phyloP scores from a whole-genome alignment of 1,139 yeast genomes.

The Kazachstania sp. region DNA sequence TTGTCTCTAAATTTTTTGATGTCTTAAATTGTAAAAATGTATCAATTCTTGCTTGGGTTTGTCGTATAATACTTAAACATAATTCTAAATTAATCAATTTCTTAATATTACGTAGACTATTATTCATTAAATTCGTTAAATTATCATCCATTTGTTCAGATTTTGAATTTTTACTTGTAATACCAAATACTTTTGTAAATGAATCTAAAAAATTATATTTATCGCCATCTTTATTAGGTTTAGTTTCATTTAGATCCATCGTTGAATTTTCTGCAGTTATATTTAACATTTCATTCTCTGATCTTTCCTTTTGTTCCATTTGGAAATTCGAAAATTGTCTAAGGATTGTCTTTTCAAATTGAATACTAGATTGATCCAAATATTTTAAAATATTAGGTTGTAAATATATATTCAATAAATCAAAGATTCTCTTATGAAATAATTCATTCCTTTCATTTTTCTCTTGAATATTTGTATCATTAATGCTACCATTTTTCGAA shows the following conservation, averaged over 20 bases:
- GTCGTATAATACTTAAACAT: slow-evolving; percentile 37
- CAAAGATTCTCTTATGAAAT: slow-evolving; percentile 24
- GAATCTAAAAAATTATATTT: slow-evolving; percentile 40
- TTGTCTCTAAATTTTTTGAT: slow-evolving; percentile 18
- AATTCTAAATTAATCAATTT: slow-evolving; percentile 40
- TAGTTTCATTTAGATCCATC: background rate
- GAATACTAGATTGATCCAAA: slow-evolving; percentile 34
- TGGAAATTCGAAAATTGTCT: slow-evolving; percentile 32
- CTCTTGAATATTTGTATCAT: background rate
- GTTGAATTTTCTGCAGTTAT: slow-evolving; percentile 2
- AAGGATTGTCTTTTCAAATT: slow-evolving; percentile 30
- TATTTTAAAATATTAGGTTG: slow-evolving; percentile 35
- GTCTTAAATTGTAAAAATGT: slow-evolving; percentile 28
- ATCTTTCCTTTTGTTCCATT: slow-evolving; percentile 23
- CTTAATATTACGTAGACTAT: slow-evolving; percentile 38
- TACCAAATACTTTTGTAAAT: slow-evolving; percentile 50
- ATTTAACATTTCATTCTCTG: slow-evolving; percentile 15
- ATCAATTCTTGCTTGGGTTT: slow-evolving; percentile 38
- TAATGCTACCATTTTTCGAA: slow-evolving; percentile 30
- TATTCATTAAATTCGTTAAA: slow-evolving; percentile 38
- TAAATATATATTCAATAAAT: slow-evolving; percentile 31
- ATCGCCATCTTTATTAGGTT: slow-evolving; percentile 10
- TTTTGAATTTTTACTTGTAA: slow-evolving; percentile 37
- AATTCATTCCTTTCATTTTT: background rate
- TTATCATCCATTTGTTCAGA: slow-evolving; percentile 42